phyloP scores from a whole-genome alignment of 2,329 filamentous ascomycete genomes.

The Colletotrichum nymphaeae region DNA sequence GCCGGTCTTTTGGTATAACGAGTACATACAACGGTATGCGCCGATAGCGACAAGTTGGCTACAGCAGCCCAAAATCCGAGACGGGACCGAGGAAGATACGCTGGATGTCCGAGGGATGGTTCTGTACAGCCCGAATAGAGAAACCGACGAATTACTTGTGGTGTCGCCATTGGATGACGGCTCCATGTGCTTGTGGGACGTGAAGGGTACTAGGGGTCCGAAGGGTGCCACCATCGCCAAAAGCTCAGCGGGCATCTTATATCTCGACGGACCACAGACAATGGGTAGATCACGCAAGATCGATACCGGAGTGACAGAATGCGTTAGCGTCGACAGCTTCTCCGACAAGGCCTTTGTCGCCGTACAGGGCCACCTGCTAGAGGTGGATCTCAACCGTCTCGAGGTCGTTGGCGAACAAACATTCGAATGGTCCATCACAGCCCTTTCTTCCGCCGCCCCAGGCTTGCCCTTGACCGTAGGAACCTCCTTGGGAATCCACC shows the following conservation, averaged over 20 bases:
- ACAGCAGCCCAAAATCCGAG: constrained; percentile 65
- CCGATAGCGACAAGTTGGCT: constrained; percentile 83
- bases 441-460: constrained; percentile 77
- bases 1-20: constrained; percentile 84
- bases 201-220: constrained; percentile 64
- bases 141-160: constrained; percentile 61
- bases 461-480: constrained; percentile 84
- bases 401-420: constrained; percentile 74
- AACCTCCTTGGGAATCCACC: constrained; percentile 82
- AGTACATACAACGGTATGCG: constrained; percentile 86
- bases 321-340: constrained; percentile 80
- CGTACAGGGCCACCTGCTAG: constrained; percentile 79
- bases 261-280: constrained; percentile 62
- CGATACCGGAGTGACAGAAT: constrained; percentile 81
- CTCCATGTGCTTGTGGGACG: constrained; percentile 88
- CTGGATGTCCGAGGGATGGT: constrained; percentile 81
- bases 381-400: constrained; percentile 83
- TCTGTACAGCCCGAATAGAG: constrained; percentile 63
- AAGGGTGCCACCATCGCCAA: constrained; percentile 73
- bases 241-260: constrained; percentile 76
- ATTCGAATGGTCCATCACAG: constrained; percentile 86
- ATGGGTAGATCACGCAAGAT: constrained; percentile 70
- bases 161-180: constrained; percentile 88
- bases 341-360: constrained; percentile 81
- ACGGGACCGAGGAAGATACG: constrained; percentile 55